Evolutionary conservation across 345 rosid species (phyloP).

Genomic region (Eucalyptus fibrosa): DNA sequence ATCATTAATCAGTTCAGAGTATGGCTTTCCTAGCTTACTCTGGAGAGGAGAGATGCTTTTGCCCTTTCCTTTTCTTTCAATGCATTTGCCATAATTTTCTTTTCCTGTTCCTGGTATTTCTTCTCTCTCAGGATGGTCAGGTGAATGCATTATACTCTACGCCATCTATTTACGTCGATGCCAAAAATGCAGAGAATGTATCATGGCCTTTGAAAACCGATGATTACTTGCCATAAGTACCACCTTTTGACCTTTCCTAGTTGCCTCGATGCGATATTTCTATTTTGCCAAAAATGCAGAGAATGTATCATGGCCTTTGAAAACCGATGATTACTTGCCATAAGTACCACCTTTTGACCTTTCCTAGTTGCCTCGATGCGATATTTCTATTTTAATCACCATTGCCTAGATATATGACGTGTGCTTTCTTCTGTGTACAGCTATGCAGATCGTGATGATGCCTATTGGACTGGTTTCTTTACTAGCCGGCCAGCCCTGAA

Average conservation of each 20-base stretch:
- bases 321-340: conserved; percentile 55
- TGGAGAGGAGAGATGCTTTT: neutral
- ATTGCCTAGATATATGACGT: neutral
- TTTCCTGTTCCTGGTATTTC: neutral
- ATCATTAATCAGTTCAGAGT: neutral
- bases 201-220: no score
- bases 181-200: no score
- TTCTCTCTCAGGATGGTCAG: conserved; percentile 46
- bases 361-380: neutral
- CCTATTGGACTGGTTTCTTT: conserved; percentile 91
- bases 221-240: conserved; percentile 47
- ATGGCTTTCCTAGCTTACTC: neutral
- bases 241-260: neutral
- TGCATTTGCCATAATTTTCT: neutral
- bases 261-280: neutral
- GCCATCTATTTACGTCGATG: conserved; percentile 65
- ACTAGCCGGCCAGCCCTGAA: conserved; percentile 77
- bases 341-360: conserved; percentile 8
- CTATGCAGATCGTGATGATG: conserved; percentile 47
- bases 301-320: no score
- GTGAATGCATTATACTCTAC: conserved; percentile 79
- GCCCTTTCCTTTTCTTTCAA: neutral
- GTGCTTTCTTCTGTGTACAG: conserved; percentile 10
- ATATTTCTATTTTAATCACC: neutral
- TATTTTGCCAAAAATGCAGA: neutral